Percentiles rank a stretch among this genome's conserved stretches.
Evolutionary conservation across 768 basidiomycete species (phyloP).

Genomic region (Artomyces pyxidatus): DNA sequence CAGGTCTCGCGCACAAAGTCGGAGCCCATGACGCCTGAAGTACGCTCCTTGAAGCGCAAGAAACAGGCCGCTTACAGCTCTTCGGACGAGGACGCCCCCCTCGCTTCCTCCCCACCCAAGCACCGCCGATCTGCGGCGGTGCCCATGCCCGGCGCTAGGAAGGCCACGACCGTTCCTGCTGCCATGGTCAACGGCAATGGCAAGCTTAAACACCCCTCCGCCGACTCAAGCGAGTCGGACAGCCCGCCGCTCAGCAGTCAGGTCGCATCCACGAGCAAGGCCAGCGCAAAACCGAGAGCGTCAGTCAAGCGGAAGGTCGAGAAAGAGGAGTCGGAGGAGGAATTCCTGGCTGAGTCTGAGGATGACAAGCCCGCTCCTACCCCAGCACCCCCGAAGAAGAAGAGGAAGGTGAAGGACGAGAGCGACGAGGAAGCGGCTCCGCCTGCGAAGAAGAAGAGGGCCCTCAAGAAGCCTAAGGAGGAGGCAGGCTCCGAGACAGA

Average conservation of each 20-base stretch:
- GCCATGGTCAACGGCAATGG: slow-evolving; percentile 30
- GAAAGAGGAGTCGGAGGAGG: slow-evolving; percentile 22
- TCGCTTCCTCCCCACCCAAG: slow-evolving; percentile 65
- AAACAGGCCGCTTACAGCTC: slow-evolving; percentile 10
- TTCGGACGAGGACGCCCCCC: slow-evolving; percentile 48
- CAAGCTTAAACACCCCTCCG: slow-evolving; percentile 25
- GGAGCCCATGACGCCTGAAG: slow-evolving; percentile 25
- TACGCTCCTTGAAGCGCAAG: slow-evolving; percentile 33
- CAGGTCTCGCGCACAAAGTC: slow-evolving; percentile 47
- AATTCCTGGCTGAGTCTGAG: slow-evolving; percentile 21
- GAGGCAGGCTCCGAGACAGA: slow-evolving; percentile 37
- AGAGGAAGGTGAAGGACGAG: slow-evolving; percentile 41
- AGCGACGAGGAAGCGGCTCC: slow-evolving; percentile 38
- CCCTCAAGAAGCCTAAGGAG: slow-evolving; percentile 47
- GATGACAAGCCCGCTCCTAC: slow-evolving; percentile 24
- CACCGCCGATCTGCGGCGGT: slow-evolving; percentile 29
- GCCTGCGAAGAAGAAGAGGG: slow-evolving; percentile 23
- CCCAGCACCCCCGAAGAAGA: slow-evolving; percentile 21
- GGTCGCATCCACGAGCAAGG: slow-evolving; percentile 15
- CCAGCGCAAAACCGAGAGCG: slow-evolving; percentile 34
- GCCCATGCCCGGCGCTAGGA: slow-evolving; percentile 34
- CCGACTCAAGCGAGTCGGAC: slow-evolving; percentile 32
- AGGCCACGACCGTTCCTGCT: slow-evolving; percentile 28
- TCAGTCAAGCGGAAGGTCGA: slow-evolving; percentile 38
- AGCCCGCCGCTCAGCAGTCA: slow-evolving; percentile 27